Base-by-base conservation (phyloP, 2,329 filamentous ascomycete genomes). In the Dactylellina sp. region DNA sequence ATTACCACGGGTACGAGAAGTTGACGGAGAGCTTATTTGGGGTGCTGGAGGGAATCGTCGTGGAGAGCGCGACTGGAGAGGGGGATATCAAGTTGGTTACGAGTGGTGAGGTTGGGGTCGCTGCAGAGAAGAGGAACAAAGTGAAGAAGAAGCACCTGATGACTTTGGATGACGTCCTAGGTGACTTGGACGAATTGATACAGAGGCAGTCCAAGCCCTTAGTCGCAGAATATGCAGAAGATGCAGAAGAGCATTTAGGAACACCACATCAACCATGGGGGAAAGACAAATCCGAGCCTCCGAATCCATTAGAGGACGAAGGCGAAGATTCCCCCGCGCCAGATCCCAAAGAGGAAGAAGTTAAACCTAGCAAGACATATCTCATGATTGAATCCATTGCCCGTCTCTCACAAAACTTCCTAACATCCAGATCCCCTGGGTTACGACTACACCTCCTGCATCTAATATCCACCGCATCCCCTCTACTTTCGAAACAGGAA, bases 1-100 rank as follows among this genome's bases (percentile, higher is more conserved):
- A 92, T 78, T 99, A 95, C 78, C 95, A 99, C 78, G 95, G 95
- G 0, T 98, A 99, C 80, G 89, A 92, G 0, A 83, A 86, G 16
- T 88, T 99, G 65, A 93, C 96, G 0, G 92, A 97, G 79, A 86
- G 89, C 49, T 83, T 99, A 4, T 99, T 98, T 80, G 84, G 87
- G 0, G 92, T 96, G 0, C 83, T 99, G 3, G 89, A 88, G 61
- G 91, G 92, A 71, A 88, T 98, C 65, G 92, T 95, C 9, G 88
- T 92, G 60, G 92, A 97, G 81, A 92, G 92, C 2, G 87, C 89
- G 9, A 89, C 87, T 75, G 82, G 82, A 32, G 84, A 85, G 9
- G 80, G 9, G 80, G 82, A 3, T 84, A 85, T 53, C 81, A 81
- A 11, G 75, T 77, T 50, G 79, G 77, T 18, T 74, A 76, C 47